Evolutionary conservation across 1,284 basidiomycete species (phyloP).

Genomic region (Volvariella volvacea): DNA sequence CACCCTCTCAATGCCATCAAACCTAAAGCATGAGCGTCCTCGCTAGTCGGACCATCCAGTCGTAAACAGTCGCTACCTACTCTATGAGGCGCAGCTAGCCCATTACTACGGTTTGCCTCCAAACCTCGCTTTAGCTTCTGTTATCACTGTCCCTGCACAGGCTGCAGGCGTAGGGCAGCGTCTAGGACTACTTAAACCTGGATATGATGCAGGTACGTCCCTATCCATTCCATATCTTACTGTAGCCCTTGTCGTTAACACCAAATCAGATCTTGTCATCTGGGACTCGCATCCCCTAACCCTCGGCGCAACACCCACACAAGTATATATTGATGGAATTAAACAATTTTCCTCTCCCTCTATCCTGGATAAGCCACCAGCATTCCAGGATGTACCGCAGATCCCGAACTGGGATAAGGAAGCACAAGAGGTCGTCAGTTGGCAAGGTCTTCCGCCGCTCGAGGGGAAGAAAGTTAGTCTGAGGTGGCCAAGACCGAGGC

Average conservation of each 20-base stretch:
- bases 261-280: conserved; percentile 39
- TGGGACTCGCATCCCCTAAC: conserved; percentile 64
- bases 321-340: conserved; percentile 62
- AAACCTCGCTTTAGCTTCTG: conserved; percentile 47
- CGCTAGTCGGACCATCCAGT: conserved; percentile 49
- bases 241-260: background rate
- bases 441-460: conserved; percentile 56
- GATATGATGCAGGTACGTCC: conserved; percentile 36
- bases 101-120: conserved; percentile 54
- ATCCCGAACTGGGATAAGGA: conserved; percentile 41
- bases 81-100: conserved; percentile 73
- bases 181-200: conserved; percentile 43
- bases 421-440: conserved; percentile 35
- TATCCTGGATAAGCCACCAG: conserved; percentile 34
- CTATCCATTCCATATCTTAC: background rate
- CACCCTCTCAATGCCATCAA: too few relatives aligned
- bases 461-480: conserved; percentile 19
- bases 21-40: background rate
- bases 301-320: conserved; percentile 54
- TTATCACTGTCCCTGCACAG: conserved; percentile 62
- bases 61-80: conserved; percentile 59
- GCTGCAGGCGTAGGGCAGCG: conserved; percentile 64
- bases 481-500: too few relatives aligned
- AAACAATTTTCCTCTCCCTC: conserved; percentile 38
- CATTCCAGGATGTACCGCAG: conserved; percentile 27